Evolutionary conservation across 164 flowering plant genomes (phyloP), one percentile per base, ranked within the genome.

Genomic region (Vitis labrusca): DNA sequence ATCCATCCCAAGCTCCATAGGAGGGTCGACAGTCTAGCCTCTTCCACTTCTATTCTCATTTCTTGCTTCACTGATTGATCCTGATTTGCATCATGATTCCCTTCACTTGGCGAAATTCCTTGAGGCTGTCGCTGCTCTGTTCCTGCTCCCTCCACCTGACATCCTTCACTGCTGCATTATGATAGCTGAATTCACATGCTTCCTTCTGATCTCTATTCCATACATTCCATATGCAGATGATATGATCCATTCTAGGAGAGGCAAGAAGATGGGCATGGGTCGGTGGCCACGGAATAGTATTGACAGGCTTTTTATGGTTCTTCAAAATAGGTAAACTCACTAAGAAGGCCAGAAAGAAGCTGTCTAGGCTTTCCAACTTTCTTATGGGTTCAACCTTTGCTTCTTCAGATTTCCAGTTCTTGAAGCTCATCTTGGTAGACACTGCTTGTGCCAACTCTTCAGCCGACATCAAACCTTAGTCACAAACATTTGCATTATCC

Each of bases 301-400:
- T 32, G 44, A 2, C 44, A 32, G 44, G 0, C 44, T 32, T 32
- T 32, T 32, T 32, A 6, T 32, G 44, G 44, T 6, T 96, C 98
- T 58, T 93, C 98, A 75, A 96, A 96, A 73, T 92, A 89, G 13
- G 95, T 91, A 69, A 96, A 97, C 74, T 96, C 99, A 74, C 99
- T 96, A 50, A 93, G 94, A 76, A 96, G 93, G 61, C 99, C 99
- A 76, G 95, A 89, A 61, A 96, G 95, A 67, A 93, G 94, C 64
- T 93, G 99, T 69, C 98, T 85, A 66, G 93, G 94, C 87, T 91
- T 96, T 76, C 90, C 97, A 77, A 92, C 92, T 77, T 96, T 96
- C 82, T 89, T 96, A 77, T 91, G 97, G 37, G 98, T 96, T 32
- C 44, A 4, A 32, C 44, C 44, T 23, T 23, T 23, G 27, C 27